Base-by-base conservation (phyloP, 768 basidiomycete genomes). In the Paxillus involutus region DNA sequence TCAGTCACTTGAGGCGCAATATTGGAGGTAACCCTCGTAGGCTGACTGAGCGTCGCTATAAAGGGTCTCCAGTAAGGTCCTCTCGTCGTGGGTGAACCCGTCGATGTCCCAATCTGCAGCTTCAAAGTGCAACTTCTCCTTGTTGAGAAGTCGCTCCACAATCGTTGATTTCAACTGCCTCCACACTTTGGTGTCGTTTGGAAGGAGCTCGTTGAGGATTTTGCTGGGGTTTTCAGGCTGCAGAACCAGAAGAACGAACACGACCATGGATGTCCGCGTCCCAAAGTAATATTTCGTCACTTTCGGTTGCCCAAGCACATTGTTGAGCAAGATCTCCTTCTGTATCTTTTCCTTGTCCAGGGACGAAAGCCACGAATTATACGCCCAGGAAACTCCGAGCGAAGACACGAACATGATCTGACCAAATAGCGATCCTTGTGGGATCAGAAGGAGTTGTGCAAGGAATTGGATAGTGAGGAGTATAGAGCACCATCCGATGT, bases 321-420 rank as follows among this genome's bases (percentile, higher is more conserved):
- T 57, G 7, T 29, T 10, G n/a, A 63, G 58, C 35, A 68, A 47
- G 10, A 68, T 35, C 12, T 62, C 16, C 48, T 49, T 53, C 59
- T 73, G 62, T 7, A 61, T 41, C 14, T 30, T 45, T 32, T 61
- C 57, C 7, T 56, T 59, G 21, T 75, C 71, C 67, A 75, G 52
- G 21, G 64, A 67, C 0, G 69, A 69, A 19, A 71, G 47, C 17
- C 51, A 55, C 17, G 57, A 63, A 14, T 67, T 73, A 55, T 74
- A 72, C 4, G 26, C n/a, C 72, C 72, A 73, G 4, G 72, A 73
- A 1, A 70, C 59, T 8, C 50, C 62, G 17, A 74, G 61, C 3
- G 70, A 65, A 13, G 56, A 49, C 24, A 73, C 50, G 45, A 74
- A 73, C 67, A 74, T 64, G 49, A 71, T 53, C 47, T 74, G 72